A percentile compares a stretch with the other conserved stretches of the same genome.
Evolutionary conservation across 345 rosid species (phyloP).

Genomic region (Sisymbrium irio): DNA sequence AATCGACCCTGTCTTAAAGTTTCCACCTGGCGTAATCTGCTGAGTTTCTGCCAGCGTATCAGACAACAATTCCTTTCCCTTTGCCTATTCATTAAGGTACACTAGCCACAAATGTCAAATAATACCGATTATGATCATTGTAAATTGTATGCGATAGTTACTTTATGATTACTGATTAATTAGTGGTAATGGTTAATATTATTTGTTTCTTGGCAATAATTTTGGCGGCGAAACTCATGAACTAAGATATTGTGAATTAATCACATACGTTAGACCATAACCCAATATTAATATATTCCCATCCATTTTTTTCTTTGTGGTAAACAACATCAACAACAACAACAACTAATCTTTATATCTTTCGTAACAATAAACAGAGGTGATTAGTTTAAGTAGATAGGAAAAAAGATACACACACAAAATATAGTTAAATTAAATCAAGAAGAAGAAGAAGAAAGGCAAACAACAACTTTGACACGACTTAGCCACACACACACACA

Average conservation of each 20-base stretch:
- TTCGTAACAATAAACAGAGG: not conserved
- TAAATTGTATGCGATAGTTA: not conserved
- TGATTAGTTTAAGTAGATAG: constrained; percentile 37
- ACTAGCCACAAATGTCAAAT: not conserved
- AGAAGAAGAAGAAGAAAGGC: constrained; percentile 20
- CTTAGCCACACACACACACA: constrained; percentile 22
- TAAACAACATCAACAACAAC: constrained; percentile 18
- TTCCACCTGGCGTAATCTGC: constrained; percentile 24
- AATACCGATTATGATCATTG: not conserved
- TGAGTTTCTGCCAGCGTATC: constrained; percentile 31
- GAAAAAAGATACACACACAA: constrained; percentile 6
- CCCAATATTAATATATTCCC: constrained; percentile 15
- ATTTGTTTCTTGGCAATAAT: not conserved
- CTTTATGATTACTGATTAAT: not conserved
- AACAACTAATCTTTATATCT: constrained; percentile 15
- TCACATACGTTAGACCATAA: constrained; percentile 32
- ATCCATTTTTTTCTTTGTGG: constrained; percentile 13
- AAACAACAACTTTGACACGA: constrained; percentile 35
- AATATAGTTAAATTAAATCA: not conserved
- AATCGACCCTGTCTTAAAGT: constrained; percentile 6
- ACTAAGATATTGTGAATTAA: constrained; percentile 32
- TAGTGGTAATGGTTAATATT: not conserved
- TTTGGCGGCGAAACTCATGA: constrained; percentile 22
- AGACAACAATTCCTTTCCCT: constrained; percentile 30
- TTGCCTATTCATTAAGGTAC: constrained; percentile 27